Evolutionary conservation across 2,329 filamentous ascomycete species (phyloP).

Genomic region (Lasiodiplodia gonubiensis): DNA sequence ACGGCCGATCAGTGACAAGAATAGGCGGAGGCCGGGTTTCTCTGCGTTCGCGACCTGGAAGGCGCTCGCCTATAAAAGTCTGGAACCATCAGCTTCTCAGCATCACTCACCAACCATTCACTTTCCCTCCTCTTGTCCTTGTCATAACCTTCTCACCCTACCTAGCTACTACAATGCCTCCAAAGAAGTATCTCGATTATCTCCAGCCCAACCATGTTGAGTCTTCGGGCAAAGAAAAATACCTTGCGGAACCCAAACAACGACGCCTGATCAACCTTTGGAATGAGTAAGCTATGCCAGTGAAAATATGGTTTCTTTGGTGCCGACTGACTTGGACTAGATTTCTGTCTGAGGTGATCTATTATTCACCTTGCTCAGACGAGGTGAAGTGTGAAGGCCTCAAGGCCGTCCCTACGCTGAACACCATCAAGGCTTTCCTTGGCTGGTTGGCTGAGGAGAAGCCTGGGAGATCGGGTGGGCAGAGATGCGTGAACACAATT

Average conservation of each 20-base stretch:
- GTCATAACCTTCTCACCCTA: not conserved
- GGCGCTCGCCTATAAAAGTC: not conserved
- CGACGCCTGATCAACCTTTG: not conserved
- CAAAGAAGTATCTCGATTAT: not conserved
- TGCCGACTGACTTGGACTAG: not conserved
- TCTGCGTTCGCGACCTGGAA: not conserved
- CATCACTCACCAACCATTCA: not conserved
- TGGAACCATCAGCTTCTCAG: not conserved
- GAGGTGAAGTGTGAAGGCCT: not conserved
- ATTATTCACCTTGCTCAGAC: not conserved
- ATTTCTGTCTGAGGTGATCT: not conserved
- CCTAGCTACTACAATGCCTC: not conserved
- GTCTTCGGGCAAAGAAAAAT: not conserved
- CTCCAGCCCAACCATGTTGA: not conserved
- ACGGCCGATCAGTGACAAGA: no score
- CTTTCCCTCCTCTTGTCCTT: not conserved
- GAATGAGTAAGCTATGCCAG: not conserved
- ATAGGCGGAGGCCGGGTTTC: not conserved
- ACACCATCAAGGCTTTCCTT: conserved; percentile 9
- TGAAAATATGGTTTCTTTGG: not conserved
- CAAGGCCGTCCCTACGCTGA: not conserved
- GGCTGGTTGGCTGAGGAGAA: conserved; percentile 9
- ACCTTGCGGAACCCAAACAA: not conserved
- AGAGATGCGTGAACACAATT: not conserved
- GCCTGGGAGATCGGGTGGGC: not conserved